phyloP scores from a whole-genome alignment of 1,139 yeast genomes.

The Hemisphaericaspora xylofermentans region DNA sequence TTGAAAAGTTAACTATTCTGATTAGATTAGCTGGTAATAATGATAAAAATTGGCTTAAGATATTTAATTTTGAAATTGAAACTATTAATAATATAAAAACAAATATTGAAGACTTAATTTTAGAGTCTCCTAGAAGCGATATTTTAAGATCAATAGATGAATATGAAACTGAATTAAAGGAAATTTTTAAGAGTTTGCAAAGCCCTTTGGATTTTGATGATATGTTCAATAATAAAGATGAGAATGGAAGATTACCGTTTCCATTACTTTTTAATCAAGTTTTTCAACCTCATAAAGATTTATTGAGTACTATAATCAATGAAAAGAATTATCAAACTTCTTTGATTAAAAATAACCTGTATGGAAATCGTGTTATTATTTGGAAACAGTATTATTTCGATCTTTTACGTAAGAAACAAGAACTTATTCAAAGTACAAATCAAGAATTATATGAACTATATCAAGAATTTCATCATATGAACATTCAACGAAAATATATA shows the following conservation, averaged over 20 bases:
- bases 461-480: slow-evolving; percentile 25
- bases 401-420: slow-evolving; percentile 23
- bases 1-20: slow-evolving; percentile 27
- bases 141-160: slow-evolving; percentile 24
- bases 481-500: slow-evolving; percentile 14
- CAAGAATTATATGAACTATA: slow-evolving; percentile 26
- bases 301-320: slow-evolving; percentile 25
- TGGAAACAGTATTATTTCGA: slow-evolving; percentile 35
- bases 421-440: slow-evolving; percentile 24
- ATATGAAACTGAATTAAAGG: slow-evolving; percentile 30
- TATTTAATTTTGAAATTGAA: slow-evolving; percentile 34
- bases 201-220: slow-evolving; percentile 38
- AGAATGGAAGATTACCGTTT: slow-evolving; percentile 27
- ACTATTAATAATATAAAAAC: slow-evolving; percentile 32
- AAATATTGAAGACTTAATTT: slow-evolving; percentile 33
- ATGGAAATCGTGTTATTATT: slow-evolving; percentile 29
- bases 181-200: slow-evolving; percentile 28
- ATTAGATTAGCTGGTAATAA: slow-evolving; percentile 28
- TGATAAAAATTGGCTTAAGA: slow-evolving; percentile 37
- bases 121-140: slow-evolving; percentile 19
- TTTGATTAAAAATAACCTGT: slow-evolving; percentile 22
- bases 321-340: slow-evolving; percentile 33
- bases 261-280: slow-evolving; percentile 27
- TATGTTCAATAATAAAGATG: slow-evolving; percentile 16
- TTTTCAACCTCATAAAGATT: slow-evolving; percentile 24